Conservation (phyloP, 805 yeast species). For the Spathaspora girioi region DNA sequence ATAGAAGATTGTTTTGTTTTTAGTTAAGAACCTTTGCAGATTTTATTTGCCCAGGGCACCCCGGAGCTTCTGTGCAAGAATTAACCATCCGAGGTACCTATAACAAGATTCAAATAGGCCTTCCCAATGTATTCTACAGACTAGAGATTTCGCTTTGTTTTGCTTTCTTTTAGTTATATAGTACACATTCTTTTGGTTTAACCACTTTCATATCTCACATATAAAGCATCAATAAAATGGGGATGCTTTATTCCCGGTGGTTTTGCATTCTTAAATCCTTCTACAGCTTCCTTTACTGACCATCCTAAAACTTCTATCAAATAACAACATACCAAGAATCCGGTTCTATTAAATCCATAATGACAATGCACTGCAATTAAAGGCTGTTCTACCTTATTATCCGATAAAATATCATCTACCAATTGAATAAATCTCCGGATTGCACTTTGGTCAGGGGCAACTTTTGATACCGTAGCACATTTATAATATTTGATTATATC, state of each 20-base stretch:
- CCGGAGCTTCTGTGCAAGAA: too few species aligned
- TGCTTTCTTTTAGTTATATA: too few species aligned
- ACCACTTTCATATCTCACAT: constrained; percentile 52
- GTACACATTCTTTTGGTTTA: neutral
- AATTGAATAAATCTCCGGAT: constrained; percentile 54
- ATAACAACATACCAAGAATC: constrained; percentile 68
- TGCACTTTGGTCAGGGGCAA: constrained; percentile 63
- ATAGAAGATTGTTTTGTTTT: too few species aligned
- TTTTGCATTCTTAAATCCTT: constrained; percentile 53
- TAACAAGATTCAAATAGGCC: too few species aligned
- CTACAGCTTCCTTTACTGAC: constrained; percentile 60
- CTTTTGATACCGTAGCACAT: constrained; percentile 74
- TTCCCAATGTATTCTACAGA: too few species aligned
- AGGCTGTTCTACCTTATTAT: constrained; percentile 23
- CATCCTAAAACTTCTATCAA: constrained; percentile 58
- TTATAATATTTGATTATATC: constrained; percentile 56
- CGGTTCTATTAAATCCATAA: constrained; percentile 78
- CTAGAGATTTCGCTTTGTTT: too few species aligned
- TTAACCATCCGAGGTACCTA: neutral
- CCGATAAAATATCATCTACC: constrained; percentile 42
- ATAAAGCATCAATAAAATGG: constrained; percentile 70
- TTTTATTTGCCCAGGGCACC: too few species aligned
- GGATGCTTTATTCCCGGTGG: constrained; percentile 75
- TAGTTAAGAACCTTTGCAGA: neutral
- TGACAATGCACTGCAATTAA: constrained; percentile 72